Base-by-base conservation (phyloP, 2,329 filamentous ascomycete genomes). In the Parastagonospora avenae region DNA sequence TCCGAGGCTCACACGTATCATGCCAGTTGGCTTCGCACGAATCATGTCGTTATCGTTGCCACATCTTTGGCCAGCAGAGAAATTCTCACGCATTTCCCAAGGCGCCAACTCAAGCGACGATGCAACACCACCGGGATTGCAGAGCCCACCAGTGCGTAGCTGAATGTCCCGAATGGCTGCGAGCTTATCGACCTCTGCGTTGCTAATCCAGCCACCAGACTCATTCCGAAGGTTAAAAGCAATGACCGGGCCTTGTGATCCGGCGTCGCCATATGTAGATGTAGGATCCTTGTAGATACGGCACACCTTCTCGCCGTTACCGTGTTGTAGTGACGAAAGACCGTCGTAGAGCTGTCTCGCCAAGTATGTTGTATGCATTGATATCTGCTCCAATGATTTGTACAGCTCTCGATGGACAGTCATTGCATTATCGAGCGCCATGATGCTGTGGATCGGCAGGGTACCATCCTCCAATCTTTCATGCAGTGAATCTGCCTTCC, bases 381-480 rank as follows among this genome's bases (percentile, higher is more conserved):
- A 86, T 27, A 97, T 80, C 24, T 79, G 78, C 1, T 79, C 74
- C 82, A 96, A 90, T 1, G 85, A 85, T 2, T 84, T 85, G 66
- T 89, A 97, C 0, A 97, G 75, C 15, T 79, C 79, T 40, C 74
- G 57, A 64, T 97, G 91, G 0, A 85, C 80, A 24, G 84, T 78
- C 59, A 97, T 79, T 0, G 92, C 93, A 11, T 84, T 79, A 59
- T 88, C 87, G 7, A 96, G 77, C 2, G 92, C 93, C 48, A 96
- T 79, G 57, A 99, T 97, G 68, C 77, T 96, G 72, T 97, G 94
- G 47, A 97, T 87, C 0, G 93, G 91, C 4, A 97, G 72, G 0
- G 93, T 97, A 1, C 93, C 94, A 70, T 99, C 93, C 72, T 99
- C 93, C 2, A 97, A 79, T 31, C 85, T 83, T 53, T 92, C 89